These are phyloP conservation scores for Russula ochroleuca DNA, from an alignment of 768 basidiomycete species.

Conservation along the genomic window DNA sequence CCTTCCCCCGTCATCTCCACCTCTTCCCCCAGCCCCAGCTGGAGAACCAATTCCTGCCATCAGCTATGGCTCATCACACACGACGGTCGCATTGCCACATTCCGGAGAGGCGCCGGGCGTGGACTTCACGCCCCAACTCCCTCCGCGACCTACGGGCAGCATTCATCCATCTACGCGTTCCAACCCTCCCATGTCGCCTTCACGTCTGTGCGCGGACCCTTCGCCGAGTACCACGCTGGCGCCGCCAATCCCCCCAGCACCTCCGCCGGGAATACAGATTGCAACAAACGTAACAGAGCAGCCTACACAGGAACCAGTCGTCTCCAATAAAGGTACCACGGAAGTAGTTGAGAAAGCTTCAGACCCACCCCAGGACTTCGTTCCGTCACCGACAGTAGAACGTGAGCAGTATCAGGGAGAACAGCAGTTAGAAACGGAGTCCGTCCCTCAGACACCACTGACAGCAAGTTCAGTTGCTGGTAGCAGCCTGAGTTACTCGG, in stretches of 20 bases:
- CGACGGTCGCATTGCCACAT: constrained; percentile 48
- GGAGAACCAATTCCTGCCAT: constrained; percentile 56
- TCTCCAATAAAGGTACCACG: background rate
- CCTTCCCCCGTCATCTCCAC: constrained; percentile 47
- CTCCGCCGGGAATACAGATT: background rate
- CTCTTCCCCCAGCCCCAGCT: constrained; percentile 66
- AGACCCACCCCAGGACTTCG: background rate
- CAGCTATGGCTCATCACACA: constrained; percentile 68
- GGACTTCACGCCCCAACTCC: constrained; percentile 72
- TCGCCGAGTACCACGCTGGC: background rate
- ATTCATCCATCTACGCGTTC: constrained; percentile 71
- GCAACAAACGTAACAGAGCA: background rate
- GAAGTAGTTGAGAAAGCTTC: background rate
- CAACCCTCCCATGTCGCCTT: constrained; percentile 15
- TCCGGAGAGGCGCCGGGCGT: constrained; percentile 36
- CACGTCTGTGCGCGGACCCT: background rate
- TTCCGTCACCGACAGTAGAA: background rate
- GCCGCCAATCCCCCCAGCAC: background rate
- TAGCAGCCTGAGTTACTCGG: background rate
- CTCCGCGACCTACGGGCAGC: constrained; percentile 62
- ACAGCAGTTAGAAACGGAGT: background rate
- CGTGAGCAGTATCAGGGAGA: background rate
- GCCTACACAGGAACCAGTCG: background rate
- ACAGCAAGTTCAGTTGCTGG: constrained; percentile 10
- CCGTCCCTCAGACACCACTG: constrained; percentile 17